These are phyloP conservation scores for Boletus rufocinnamomeus DNA, from an alignment of 768 basidiomycete genomes.

Conservation along the genomic window DNA sequence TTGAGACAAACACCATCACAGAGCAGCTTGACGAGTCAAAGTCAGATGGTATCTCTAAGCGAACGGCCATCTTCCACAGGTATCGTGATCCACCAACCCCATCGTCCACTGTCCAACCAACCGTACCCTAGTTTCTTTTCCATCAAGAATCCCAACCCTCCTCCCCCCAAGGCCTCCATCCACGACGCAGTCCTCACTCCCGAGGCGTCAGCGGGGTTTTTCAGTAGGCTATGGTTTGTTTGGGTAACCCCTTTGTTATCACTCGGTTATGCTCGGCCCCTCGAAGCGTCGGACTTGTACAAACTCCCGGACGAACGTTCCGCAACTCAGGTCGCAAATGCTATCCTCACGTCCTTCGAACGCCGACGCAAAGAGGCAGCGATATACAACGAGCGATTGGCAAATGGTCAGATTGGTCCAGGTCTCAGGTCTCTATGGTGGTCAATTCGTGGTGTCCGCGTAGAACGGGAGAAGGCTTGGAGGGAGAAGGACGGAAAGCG, in stretches of 20 bases:
- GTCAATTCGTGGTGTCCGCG: conserved; percentile 50
- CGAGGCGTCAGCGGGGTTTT: conserved; percentile 62
- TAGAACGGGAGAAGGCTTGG: conserved; percentile 63
- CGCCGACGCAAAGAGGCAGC: conserved; percentile 54
- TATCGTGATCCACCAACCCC: background rate
- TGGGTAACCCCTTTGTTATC: conserved; percentile 76
- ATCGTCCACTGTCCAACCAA: background rate
- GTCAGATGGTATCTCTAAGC: background rate
- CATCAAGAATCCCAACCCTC: conserved; percentile 26
- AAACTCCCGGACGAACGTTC: conserved; percentile 66
- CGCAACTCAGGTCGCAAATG: conserved; percentile 59
- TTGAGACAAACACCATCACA: background rate
- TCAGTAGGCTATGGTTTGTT: conserved; percentile 61
- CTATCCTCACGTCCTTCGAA: conserved; percentile 67
- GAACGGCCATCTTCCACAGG: conserved; percentile 4
- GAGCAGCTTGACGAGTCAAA: background rate
- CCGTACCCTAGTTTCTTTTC: conserved; percentile 10
- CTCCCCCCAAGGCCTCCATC: conserved; percentile 51
- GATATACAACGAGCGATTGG: conserved; percentile 71
- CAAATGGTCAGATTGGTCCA: conserved; percentile 62
- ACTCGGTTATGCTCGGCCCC: conserved; percentile 77
- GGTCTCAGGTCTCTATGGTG: conserved; percentile 58
- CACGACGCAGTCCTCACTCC: conserved; percentile 65
- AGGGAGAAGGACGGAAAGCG: conserved; percentile 61
- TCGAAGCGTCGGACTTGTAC: conserved; percentile 81